Percentiles rank a stretch among this genome's conserved stretches.
phyloP scores from a whole-genome alignment of 2,329 filamentous ascomycete species.

The Claviceps maximensis region DNA sequence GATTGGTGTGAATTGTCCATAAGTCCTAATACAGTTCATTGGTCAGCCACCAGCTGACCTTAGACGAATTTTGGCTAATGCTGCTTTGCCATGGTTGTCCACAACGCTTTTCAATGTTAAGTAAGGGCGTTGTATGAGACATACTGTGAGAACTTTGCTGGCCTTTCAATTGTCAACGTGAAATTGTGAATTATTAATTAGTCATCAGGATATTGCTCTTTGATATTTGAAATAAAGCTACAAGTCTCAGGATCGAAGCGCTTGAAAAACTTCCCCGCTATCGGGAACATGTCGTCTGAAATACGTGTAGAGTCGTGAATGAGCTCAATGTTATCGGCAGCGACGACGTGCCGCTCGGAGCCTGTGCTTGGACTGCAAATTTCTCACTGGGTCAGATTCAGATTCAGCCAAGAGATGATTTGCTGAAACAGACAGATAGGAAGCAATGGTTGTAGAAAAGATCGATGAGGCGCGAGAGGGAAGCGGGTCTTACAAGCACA shows the following conservation, averaged over 20 bases:
- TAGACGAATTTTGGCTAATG: neutral
- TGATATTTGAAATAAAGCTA: constrained; percentile 68
- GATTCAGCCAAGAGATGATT: neutral
- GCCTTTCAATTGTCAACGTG: neutral
- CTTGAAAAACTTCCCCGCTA: constrained; percentile 80
- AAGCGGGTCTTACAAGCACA: constrained; percentile 58
- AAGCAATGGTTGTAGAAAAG: neutral
- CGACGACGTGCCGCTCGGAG: constrained; percentile 20
- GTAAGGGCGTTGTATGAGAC: neutral
- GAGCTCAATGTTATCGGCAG: constrained; percentile 69
- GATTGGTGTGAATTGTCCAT: neutral
- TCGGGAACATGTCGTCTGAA: constrained; percentile 44
- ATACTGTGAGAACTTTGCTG: neutral
- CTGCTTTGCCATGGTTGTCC: neutral
- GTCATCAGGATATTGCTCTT: constrained; percentile 78
- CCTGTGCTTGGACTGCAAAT: constrained; percentile 19
- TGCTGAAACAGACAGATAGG: neutral
- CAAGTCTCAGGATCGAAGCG: constrained; percentile 57
- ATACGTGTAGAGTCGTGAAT: constrained; percentile 35
- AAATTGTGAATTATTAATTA: constrained; percentile 21
- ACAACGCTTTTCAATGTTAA: neutral
- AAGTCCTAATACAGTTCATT: neutral
- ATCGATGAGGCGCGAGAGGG: neutral
- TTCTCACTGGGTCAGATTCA: neutral
- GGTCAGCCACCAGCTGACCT: neutral